These are phyloP conservation scores for Apiospora kogelbergensis DNA, from an alignment of 2,329 filamentous ascomycete genomes.

Conservation along the genomic window DNA sequence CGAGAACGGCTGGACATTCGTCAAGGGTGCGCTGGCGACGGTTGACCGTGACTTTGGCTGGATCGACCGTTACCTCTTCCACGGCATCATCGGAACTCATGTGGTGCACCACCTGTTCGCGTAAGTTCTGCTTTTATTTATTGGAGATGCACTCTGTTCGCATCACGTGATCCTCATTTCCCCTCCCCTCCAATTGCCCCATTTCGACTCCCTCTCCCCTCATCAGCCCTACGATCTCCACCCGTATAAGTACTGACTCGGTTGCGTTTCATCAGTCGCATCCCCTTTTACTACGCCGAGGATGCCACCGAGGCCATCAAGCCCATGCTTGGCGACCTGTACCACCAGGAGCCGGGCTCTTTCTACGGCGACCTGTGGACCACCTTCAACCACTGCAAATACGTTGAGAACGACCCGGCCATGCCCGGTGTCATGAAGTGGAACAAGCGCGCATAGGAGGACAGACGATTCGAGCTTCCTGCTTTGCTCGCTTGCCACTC, in stretches of 20 bases:
- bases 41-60: slow-evolving; percentile 66
- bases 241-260: neutral
- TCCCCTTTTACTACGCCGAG: slow-evolving; percentile 55
- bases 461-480: neutral
- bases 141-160: neutral
- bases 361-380: slow-evolving; percentile 33
- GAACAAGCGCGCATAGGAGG: slow-evolving; percentile 13
- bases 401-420: slow-evolving; percentile 31
- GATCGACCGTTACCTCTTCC: slow-evolving; percentile 64
- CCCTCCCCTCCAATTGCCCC: neutral
- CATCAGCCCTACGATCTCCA: neutral
- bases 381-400: slow-evolving; percentile 34
- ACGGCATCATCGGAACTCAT: slow-evolving; percentile 61
- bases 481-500: neutral
- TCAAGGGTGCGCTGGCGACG: slow-evolving; percentile 61
- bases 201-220: too few species aligned
- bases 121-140: slow-evolving; percentile 24
- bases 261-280: slow-evolving; percentile 26
- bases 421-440: slow-evolving; percentile 27
- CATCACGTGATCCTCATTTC: neutral
- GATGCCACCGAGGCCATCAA: slow-evolving; percentile 48
- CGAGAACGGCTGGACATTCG: slow-evolving; percentile 59
- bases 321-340: slow-evolving; percentile 47
- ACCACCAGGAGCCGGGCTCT: slow-evolving; percentile 37
- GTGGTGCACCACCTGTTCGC: slow-evolving; percentile 57